Evolutionary conservation across 2,329 filamentous ascomycete species (phyloP).

Genomic region (Aspergillus sp.): DNA sequence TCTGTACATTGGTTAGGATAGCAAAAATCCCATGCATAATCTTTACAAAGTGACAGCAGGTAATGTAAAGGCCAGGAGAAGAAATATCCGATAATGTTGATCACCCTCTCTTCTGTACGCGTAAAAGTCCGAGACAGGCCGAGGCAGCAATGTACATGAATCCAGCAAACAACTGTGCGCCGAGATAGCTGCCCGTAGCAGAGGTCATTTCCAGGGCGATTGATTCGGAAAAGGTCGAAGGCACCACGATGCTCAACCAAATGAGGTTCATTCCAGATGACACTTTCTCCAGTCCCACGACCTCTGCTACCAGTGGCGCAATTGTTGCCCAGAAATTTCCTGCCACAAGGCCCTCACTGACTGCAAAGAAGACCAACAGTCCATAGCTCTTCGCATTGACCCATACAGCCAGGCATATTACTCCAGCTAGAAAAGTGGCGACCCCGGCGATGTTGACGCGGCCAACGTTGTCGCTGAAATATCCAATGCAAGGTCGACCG

Average conservation of each 20-base stretch:
- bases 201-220: constrained; percentile 49
- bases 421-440: constrained; percentile 30
- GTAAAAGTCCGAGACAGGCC: constrained; percentile 24
- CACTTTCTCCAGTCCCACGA: constrained; percentile 54
- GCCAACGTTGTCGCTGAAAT: constrained; percentile 45
- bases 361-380: constrained; percentile 43
- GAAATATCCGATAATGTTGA: too few species aligned
- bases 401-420: constrained; percentile 48
- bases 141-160: constrained; percentile 56
- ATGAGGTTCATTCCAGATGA: constrained; percentile 52
- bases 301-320: constrained; percentile 55
- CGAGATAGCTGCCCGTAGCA: constrained; percentile 18
- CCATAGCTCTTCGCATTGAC: constrained; percentile 44
- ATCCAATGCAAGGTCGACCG: constrained; percentile 47
- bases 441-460: constrained; percentile 8
- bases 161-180: constrained; percentile 50
- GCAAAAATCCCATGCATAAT: too few species aligned
- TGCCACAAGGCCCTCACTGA: constrained; percentile 45
- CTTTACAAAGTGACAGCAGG: too few species aligned
- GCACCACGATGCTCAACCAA: constrained; percentile 54
- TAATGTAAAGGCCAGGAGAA: too few species aligned
- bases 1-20: too few species aligned
- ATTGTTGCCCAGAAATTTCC: constrained; percentile 53
- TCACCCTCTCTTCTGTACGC: background rate
- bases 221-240: constrained; percentile 38